These are phyloP conservation scores for slime mould (Dictyostelium discoideum) DNA, from an alignment of 78 protist genomes.

Conservation along the genomic window DNA sequence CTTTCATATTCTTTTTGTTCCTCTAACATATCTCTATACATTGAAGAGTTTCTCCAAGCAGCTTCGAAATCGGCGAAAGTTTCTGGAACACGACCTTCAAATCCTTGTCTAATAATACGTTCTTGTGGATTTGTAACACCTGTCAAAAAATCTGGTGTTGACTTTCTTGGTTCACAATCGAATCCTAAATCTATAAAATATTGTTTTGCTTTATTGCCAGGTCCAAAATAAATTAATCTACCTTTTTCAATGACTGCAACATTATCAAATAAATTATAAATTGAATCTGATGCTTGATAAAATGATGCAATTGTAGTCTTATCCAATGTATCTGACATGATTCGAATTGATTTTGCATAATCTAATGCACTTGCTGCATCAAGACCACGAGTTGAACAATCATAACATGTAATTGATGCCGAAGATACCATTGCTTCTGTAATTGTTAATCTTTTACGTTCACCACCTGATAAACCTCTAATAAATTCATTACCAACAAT, in stretches of 20 bases:
- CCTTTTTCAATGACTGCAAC: background rate
- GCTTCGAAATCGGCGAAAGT: conserved; percentile 54
- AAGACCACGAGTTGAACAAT: conserved; percentile 71
- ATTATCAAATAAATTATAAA: conserved; percentile 51
- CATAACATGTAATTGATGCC: conserved; percentile 58
- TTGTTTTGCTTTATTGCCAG: conserved; percentile 47
- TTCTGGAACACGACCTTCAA: conserved; percentile 59
- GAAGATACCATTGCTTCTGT: conserved; percentile 65
- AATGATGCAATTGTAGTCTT: conserved; percentile 73
- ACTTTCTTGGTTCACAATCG: conserved; percentile 29
- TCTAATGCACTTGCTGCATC: conserved; percentile 71
- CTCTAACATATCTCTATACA: background rate
- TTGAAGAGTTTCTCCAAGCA: conserved; percentile 30
- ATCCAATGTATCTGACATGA: conserved; percentile 70
- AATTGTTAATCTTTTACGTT: conserved; percentile 66
- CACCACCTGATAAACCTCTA: conserved; percentile 74
- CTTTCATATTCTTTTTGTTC: conserved; percentile 36
- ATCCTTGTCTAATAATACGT: conserved; percentile 43
- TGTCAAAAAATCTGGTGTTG: conserved; percentile 57
- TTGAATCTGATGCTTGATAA: conserved; percentile 80
- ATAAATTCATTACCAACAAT: conserved; percentile 67
- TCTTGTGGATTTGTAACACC: conserved; percentile 73
- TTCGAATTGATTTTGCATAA: conserved; percentile 65
- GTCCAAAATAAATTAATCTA: conserved; percentile 64
- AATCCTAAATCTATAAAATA: conserved; percentile 58